These are phyloP conservation scores for Pichia norvegensis DNA, from an alignment of 1,139 yeast species.

Conservation along the genomic window DNA sequence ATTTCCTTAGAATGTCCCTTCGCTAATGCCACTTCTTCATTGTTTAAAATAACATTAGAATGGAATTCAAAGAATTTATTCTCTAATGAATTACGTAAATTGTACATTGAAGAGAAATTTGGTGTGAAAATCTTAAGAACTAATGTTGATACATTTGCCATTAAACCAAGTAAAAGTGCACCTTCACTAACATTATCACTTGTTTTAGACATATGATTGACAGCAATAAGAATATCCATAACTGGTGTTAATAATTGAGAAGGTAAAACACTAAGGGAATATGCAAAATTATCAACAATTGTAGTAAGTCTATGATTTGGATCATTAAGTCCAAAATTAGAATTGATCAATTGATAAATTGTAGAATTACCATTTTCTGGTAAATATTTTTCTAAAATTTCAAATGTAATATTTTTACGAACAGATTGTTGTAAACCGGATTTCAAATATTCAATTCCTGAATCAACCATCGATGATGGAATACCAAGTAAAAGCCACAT, in stretches of 20 bases:
- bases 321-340: conserved; percentile 38
- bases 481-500: conserved; percentile 82
- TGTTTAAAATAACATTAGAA: conserved; percentile 67
- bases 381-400: conserved; percentile 58
- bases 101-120: conserved; percentile 77
- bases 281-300: conserved; percentile 69
- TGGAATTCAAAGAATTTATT: conserved; percentile 81
- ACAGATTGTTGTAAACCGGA: conserved; percentile 59
- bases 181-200: conserved; percentile 84
- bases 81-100: conserved; percentile 72
- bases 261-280: conserved; percentile 66
- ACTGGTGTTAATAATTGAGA: conserved; percentile 85
- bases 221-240: conserved; percentile 73
- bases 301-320: conserved; percentile 81
- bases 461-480: conserved; percentile 79
- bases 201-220: conserved; percentile 65
- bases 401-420: conserved; percentile 57
- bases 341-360: conserved; percentile 27
- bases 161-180: conserved; percentile 67
- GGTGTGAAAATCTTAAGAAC: conserved; percentile 74
- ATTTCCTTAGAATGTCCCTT: conserved; percentile 77
- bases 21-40: conserved; percentile 82
- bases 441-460: conserved; percentile 65
- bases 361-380: conserved; percentile 45
- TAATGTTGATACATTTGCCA: conserved; percentile 76